phyloP scores from a whole-genome alignment of 2,329 filamentous ascomycete species.

The Orbilia brochopaga region DNA sequence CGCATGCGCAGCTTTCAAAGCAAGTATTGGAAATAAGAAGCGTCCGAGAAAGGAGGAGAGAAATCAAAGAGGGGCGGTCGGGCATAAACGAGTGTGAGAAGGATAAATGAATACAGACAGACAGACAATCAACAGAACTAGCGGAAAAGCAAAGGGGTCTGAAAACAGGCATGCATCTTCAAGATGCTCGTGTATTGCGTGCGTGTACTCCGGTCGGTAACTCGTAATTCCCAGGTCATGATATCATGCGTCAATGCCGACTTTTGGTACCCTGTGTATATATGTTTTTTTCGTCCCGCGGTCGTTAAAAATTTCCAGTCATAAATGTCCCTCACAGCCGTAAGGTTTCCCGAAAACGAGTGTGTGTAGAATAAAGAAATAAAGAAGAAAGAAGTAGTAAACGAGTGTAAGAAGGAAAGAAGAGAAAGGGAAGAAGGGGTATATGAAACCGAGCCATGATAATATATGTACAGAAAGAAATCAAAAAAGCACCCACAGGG shows the following conservation, averaged over 20 bases:
- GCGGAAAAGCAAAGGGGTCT: too few species aligned
- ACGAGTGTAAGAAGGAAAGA: constrained; percentile 27
- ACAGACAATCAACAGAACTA: neutral
- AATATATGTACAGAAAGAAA: constrained; percentile 2
- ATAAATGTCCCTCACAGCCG: constrained; percentile 24
- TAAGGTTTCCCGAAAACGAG: constrained; percentile 12
- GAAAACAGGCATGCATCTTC: too few species aligned
- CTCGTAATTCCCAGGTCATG: too few species aligned
- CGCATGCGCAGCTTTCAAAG: constrained; percentile 47
- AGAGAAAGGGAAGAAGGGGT: constrained; percentile 9
- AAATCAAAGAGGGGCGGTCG: constrained; percentile 6
- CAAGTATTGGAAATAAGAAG: constrained; percentile 38
- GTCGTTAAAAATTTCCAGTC: constrained; percentile 13
- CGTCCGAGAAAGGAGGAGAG: constrained; percentile 14
- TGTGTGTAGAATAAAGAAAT: constrained; percentile 7
- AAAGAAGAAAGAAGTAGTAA: constrained; percentile 20
- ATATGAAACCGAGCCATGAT: neutral
- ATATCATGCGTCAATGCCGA: neutral
- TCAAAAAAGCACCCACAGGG: constrained; percentile 37
- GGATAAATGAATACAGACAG: neutral
- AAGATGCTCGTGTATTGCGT: constrained; percentile 21
- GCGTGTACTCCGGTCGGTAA: too few species aligned
- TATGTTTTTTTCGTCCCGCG: too few species aligned
- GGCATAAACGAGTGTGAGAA: constrained; percentile 1
- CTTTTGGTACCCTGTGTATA: constrained; percentile 7